phyloP scores from a whole-genome alignment of 2,329 filamentous ascomycete genomes.

The Dactylellina drechsleri region DNA sequence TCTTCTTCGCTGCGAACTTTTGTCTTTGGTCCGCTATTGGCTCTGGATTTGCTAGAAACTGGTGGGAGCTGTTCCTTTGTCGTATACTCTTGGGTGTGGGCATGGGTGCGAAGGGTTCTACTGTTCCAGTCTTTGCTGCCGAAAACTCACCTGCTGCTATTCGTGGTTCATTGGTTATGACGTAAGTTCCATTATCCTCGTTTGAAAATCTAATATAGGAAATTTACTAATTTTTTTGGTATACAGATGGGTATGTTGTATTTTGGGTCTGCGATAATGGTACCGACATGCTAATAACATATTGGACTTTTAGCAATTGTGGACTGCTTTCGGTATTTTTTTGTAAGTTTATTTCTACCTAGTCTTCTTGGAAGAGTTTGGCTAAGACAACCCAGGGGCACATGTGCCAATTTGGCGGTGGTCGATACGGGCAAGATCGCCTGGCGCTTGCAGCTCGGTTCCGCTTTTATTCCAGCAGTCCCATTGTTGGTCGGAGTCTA shows the following conservation, averaged over 20 bases:
- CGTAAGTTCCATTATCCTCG: constrained; percentile 60
- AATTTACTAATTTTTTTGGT: constrained; percentile 48
- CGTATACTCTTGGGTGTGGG: constrained; percentile 69
- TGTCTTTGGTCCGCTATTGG: constrained; percentile 75
- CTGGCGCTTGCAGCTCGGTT: constrained; percentile 73
- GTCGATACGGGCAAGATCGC: constrained; percentile 69
- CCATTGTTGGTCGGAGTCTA: constrained; percentile 70
- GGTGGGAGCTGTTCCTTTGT: constrained; percentile 69
- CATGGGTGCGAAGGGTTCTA: constrained; percentile 72
- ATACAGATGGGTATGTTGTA: constrained; percentile 35
- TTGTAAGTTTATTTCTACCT: constrained; percentile 60
- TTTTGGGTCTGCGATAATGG: neutral
- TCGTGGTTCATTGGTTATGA: constrained; percentile 69
- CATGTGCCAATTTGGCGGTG: constrained; percentile 74
- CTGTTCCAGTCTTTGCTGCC: constrained; percentile 68
- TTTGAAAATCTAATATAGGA: constrained; percentile 64
- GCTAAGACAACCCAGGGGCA: constrained; percentile 61
- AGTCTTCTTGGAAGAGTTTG: neutral
- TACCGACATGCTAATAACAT: neutral
- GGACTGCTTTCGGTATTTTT: constrained; percentile 73
- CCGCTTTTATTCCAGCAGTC: constrained; percentile 73
- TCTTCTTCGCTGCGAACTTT: constrained; percentile 72
- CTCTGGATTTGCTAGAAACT: constrained; percentile 71
- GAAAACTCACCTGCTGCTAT: constrained; percentile 69
- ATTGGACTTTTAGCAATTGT: constrained; percentile 60